phyloP scores from a whole-genome alignment of 306 rosid species.

The Cicer bijugum region DNA sequence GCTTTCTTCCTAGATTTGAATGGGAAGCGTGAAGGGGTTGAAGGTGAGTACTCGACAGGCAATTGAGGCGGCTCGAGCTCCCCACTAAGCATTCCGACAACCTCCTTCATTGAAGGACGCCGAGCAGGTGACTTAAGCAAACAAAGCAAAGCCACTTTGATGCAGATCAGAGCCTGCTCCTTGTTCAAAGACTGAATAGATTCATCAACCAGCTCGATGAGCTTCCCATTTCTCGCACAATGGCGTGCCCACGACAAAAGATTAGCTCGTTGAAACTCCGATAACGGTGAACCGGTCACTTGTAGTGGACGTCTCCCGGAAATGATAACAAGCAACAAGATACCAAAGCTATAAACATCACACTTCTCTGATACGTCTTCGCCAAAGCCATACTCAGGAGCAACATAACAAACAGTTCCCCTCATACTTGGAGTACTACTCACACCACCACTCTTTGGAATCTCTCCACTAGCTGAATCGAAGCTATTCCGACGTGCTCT shows the following conservation, averaged over 20 bases:
- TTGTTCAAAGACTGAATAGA: constrained; percentile 62
- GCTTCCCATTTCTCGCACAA: constrained; percentile 84
- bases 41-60: constrained; percentile 76
- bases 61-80: constrained; percentile 69
- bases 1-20: constrained; percentile 60
- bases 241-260: constrained; percentile 91
- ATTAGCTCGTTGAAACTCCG: constrained; percentile 85
- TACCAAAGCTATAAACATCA: constrained; percentile 93
- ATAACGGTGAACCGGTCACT: constrained; percentile 77
- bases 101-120: constrained; percentile 87
- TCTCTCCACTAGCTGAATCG: constrained; percentile 76
- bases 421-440: constrained; percentile 98
- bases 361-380: constrained; percentile 81
- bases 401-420: constrained; percentile 92
- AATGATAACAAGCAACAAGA: constrained; percentile 74
- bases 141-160: constrained; percentile 81
- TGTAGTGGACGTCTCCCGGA: constrained; percentile 94
- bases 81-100: constrained; percentile 80
- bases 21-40: constrained; percentile 73
- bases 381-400: constrained; percentile 87
- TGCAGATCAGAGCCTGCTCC: constrained; percentile 82
- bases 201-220: constrained; percentile 77
- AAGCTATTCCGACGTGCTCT: constrained; percentile 63
- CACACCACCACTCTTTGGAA: constrained; percentile 83
- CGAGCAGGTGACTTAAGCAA: constrained; percentile 76